A percentile compares a stretch with the other conserved stretches of the same genome.
Conservation (phyloP, 2,329 filamentous ascomycete species). For the Annulohypoxylon truncatum region DNA sequence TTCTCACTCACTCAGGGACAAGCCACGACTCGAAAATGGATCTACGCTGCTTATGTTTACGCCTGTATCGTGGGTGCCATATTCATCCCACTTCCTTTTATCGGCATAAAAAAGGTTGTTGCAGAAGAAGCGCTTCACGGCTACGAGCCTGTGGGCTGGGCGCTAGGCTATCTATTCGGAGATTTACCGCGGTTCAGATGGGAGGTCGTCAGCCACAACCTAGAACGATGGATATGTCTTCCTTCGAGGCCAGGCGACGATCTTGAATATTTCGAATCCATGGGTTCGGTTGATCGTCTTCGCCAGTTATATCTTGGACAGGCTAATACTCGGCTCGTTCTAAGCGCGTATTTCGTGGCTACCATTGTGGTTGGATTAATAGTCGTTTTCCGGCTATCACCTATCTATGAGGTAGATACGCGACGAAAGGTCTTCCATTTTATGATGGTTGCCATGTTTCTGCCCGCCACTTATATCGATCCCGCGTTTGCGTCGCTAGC, state of each 20-base stretch:
- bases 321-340: slow-evolving; percentile 82
- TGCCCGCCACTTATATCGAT: slow-evolving; percentile 88
- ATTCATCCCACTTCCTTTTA: slow-evolving; percentile 58
- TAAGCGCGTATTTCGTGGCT: slow-evolving; percentile 78
- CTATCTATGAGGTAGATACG: slow-evolving; percentile 91
- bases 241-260: slow-evolving; percentile 59
- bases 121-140: slow-evolving; percentile 72
- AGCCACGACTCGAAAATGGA: slow-evolving; percentile 80
- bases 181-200: slow-evolving; percentile 78
- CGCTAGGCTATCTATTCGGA: slow-evolving; percentile 87
- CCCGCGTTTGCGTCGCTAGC: slow-evolving; percentile 85
- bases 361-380: slow-evolving; percentile 78
- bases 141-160: slow-evolving; percentile 91
- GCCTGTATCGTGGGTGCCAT: slow-evolving; percentile 72
- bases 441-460: slow-evolving; percentile 96
- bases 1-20: slow-evolving; percentile 83
- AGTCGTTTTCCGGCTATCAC: slow-evolving; percentile 78
- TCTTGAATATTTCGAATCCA: slow-evolving; percentile 55
- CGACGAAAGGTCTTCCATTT: slow-evolving; percentile 97
- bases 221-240: slow-evolving; percentile 81
- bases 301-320: slow-evolving; percentile 74
- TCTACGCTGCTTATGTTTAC: slow-evolving; percentile 86
- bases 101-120: slow-evolving; percentile 78
- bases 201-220: slow-evolving; percentile 73
- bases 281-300: slow-evolving; percentile 73